Evolutionary conservation across 306 rosid species (phyloP).

Genomic region (Bauhinia variegata): DNA sequence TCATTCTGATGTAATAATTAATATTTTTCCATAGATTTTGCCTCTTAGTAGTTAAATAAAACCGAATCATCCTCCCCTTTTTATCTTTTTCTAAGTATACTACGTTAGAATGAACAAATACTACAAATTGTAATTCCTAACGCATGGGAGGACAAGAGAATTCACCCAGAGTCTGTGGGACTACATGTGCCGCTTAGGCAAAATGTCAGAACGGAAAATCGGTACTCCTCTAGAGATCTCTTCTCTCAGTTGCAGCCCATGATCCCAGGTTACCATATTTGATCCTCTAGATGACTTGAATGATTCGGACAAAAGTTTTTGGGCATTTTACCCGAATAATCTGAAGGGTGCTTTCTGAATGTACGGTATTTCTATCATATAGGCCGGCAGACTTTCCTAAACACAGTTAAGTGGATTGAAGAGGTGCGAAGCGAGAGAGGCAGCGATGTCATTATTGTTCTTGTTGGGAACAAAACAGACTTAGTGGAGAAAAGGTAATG

Average conservation of each 20-base stretch:
- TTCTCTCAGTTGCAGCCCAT: too few species aligned
- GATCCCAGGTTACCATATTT: too few species aligned
- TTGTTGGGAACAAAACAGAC: conserved; percentile 78
- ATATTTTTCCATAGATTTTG: conserved; percentile 10
- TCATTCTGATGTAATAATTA: not conserved
- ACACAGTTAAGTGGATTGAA: conserved; percentile 76
- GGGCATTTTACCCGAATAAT: conserved; percentile 2
- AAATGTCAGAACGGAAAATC: too few species aligned
- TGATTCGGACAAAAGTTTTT: not conserved
- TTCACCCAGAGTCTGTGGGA: too few species aligned
- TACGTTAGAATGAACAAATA: too few species aligned
- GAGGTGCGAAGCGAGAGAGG: conserved; percentile 77
- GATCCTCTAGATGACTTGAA: not conserved
- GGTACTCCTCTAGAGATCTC: too few species aligned
- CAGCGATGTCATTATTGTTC: conserved; percentile 69
- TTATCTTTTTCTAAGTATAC: too few species aligned
- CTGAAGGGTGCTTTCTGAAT: conserved; percentile 29
- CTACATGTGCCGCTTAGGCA: too few species aligned
- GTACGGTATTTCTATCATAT: conserved; percentile 17
- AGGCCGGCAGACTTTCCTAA: conserved; percentile 70
- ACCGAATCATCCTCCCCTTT: too few species aligned
- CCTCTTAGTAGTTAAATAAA: not conserved
- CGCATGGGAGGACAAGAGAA: too few species aligned
- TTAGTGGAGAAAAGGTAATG: conserved; percentile 75
- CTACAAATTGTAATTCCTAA: too few species aligned